Percentiles rank a stretch among this genome's conserved stretches.
These are phyloP conservation scores for Aristolochia fimbriata DNA, from an alignment of 164 flowering plant species.

Conservation along the genomic window DNA sequence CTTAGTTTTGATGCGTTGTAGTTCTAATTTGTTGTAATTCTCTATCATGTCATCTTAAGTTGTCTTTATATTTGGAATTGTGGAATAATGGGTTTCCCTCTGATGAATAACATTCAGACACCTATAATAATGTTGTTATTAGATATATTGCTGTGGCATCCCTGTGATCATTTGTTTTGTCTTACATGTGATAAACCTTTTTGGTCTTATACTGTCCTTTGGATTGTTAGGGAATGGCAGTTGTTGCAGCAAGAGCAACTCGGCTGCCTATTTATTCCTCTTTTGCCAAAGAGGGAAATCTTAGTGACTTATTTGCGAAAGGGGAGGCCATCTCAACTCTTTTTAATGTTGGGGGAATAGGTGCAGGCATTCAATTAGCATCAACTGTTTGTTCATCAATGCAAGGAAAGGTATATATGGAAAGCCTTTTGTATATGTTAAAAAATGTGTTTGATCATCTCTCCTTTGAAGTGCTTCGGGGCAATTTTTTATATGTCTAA, in stretches of 20 bases:
- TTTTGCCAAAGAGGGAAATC: slow-evolving; percentile 98
- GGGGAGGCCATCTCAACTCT: slow-evolving; percentile 98
- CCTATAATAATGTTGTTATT: too few species aligned
- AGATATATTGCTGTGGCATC: too few species aligned
- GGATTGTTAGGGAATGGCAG: slow-evolving; percentile 81
- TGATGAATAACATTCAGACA: too few species aligned
- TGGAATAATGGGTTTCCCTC: too few species aligned
- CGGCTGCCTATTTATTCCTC: slow-evolving; percentile 92
- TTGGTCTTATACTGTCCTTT: not conserved
- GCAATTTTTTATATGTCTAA: not conserved
- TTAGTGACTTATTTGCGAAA: slow-evolving; percentile 92
- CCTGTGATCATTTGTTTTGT: too few species aligned
- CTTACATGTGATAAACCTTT: too few species aligned
- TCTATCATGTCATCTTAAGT: too few species aligned
- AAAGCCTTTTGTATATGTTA: not conserved
- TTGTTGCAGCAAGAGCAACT: slow-evolving; percentile 97
- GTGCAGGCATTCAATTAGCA: slow-evolving; percentile 78
- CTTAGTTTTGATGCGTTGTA: too few species aligned
- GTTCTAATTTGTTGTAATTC: too few species aligned
- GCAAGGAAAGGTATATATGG: slow-evolving; percentile 76
- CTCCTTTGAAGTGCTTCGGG: not conserved
- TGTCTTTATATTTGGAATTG: not conserved
- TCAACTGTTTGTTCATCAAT: slow-evolving; percentile 87
- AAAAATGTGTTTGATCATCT: not conserved
- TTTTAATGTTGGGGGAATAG: slow-evolving; percentile 77